Evolutionary conservation across 1,284 basidiomycete species (phyloP).

Genomic region (Cryptococcus hybrid): DNA sequence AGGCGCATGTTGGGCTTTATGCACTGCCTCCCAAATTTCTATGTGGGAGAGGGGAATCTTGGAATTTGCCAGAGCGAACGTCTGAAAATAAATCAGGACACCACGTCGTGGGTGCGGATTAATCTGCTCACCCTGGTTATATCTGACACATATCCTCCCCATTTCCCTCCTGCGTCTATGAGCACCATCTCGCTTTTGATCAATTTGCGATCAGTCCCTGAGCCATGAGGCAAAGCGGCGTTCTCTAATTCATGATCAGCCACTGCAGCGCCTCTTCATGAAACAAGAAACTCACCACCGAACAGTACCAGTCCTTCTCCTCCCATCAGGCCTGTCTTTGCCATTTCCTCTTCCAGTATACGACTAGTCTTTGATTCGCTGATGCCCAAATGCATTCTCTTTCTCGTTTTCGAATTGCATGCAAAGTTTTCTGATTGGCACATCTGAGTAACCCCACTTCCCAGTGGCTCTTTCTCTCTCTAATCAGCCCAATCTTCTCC

Average conservation of each 20-base stretch:
- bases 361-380: conserved; percentile 64
- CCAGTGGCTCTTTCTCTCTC: conserved; percentile 69
- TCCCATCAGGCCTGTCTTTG: conserved; percentile 59
- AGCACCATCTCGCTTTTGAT: conserved; percentile 64
- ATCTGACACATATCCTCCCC: conserved; percentile 73
- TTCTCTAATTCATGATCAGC: conserved; percentile 57
- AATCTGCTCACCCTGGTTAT: conserved; percentile 63
- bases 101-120: not conserved
- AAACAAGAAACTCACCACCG: conserved; percentile 61
- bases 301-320: conserved; percentile 68
- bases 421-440: conserved; percentile 72
- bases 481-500: conserved; percentile 57
- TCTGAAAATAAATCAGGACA: conserved; percentile 52
- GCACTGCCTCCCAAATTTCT: conserved; percentile 66
- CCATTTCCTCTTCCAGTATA: conserved; percentile 61
- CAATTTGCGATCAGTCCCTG: conserved; percentile 65
- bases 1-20: conserved; percentile 62
- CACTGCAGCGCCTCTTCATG: not conserved
- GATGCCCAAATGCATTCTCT: conserved; percentile 66
- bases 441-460: conserved; percentile 73
- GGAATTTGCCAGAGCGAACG: conserved; percentile 64
- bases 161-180: conserved; percentile 66
- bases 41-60: conserved; percentile 58
- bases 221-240: conserved; percentile 79
- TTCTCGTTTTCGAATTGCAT: conserved; percentile 65